phyloP scores from a whole-genome alignment of 163 green algal species.

The Scenedesmus sp. region DNA sequence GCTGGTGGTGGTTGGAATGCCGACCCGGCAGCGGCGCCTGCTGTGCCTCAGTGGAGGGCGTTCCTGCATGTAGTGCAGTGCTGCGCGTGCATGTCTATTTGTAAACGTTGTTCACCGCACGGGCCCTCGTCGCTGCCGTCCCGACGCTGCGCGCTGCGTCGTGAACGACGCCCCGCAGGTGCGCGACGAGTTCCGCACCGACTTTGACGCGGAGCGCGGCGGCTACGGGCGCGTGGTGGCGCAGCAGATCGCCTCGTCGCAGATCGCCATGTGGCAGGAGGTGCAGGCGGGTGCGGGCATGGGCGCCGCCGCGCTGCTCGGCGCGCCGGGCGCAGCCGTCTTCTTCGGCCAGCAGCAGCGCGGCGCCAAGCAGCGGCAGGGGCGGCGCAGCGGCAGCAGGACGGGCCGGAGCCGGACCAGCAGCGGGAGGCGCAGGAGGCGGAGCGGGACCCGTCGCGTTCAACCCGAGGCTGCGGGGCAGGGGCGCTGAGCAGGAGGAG shows the following conservation, averaged over 20 bases:
- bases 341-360: slow-evolving; percentile 34
- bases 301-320: background rate
- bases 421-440: background rate
- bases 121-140: too few species aligned
- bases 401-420: background rate
- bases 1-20: background rate
- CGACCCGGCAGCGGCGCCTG: too few species aligned
- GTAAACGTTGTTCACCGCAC: too few species aligned
- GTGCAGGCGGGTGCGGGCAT: slow-evolving; percentile 21
- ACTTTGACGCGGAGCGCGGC: slow-evolving; percentile 93
- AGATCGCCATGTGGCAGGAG: slow-evolving; percentile 29
- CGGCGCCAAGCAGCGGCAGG: background rate
- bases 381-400: background rate
- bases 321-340: background rate
- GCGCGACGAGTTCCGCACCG: slow-evolving; percentile 96
- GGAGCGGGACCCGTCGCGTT: background rate
- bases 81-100: background rate
- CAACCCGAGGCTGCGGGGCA: background rate
- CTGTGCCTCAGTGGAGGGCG: too few species aligned
- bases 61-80: background rate
- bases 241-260: slow-evolving; percentile 51
- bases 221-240: slow-evolving; percentile 85
- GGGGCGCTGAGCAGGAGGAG: slow-evolving; percentile 6
- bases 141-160: background rate
- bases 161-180: slow-evolving; percentile 75